Evolutionary conservation across 805 yeast genomes (phyloP).

Genomic region (Metschnikowia chrysomelidarum): DNA sequence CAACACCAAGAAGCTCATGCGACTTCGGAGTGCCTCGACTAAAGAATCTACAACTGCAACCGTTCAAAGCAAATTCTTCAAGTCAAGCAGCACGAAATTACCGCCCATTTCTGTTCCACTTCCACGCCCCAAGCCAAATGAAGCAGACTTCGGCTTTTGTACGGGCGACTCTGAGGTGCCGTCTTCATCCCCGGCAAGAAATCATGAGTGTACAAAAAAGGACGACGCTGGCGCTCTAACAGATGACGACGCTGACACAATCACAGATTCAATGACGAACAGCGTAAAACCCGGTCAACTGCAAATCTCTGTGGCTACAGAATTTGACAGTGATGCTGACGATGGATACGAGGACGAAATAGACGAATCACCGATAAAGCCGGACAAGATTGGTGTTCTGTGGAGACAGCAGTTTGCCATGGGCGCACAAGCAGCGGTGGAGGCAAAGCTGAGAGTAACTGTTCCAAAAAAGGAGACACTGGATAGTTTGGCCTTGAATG

Average conservation of each 20-base stretch:
- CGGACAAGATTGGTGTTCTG: constrained; percentile 6
- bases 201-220: constrained; percentile 4
- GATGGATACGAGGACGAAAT: constrained; percentile 36
- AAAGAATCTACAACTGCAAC: constrained; percentile 3
- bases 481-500: no score
- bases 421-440: no score
- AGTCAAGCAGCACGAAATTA: background rate
- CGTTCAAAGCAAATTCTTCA: constrained; percentile 20
- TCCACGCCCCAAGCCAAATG: constrained; percentile 4
- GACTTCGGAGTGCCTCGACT: constrained; percentile 4
- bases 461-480: no score
- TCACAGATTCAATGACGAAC: constrained; percentile 7
- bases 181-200: constrained; percentile 25
- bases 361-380: constrained; percentile 42
- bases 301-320: constrained; percentile 12
- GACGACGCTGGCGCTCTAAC: constrained; percentile 15
- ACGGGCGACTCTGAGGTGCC: constrained; percentile 35
- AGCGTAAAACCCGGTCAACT: constrained; percentile 8
- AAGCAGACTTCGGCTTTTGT: constrained; percentile 16
- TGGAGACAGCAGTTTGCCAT: constrained; percentile 18
- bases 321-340: constrained; percentile 16
- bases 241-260: constrained; percentile 17
- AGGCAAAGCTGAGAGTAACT: no score
- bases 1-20: constrained; percentile 17
- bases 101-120: constrained; percentile 4